Evolutionary conservation across 495 filamentous ascomycete genomes (phyloP).

Genomic region (Penicillium silybi): DNA sequence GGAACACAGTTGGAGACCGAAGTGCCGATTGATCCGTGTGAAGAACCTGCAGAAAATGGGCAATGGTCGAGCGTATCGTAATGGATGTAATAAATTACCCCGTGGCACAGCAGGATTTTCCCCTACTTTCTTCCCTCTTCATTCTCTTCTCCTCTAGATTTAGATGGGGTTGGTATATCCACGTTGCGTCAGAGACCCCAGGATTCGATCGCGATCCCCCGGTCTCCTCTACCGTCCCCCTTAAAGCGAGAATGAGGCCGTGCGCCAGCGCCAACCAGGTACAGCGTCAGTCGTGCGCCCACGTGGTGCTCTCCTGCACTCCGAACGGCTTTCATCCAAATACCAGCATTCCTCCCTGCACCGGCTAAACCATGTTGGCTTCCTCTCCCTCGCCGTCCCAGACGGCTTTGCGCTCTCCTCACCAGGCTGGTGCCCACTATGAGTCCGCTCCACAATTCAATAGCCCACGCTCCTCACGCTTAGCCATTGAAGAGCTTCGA

Average conservation of each 20-base stretch:
- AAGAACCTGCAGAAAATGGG: neutral
- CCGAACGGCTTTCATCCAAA: conserved; percentile 17
- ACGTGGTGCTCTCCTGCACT: conserved; percentile 40
- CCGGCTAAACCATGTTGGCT: conserved; percentile 38
- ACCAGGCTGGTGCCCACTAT: conserved; percentile 22
- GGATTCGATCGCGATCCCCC: conserved; percentile 1
- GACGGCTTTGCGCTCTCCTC: conserved; percentile 31
- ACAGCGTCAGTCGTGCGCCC: conserved; percentile 42
- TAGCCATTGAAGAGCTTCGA: conserved; percentile 48
- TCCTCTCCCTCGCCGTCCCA: conserved; percentile 47
- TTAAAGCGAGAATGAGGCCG: conserved; percentile 25
- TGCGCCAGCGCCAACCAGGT: conserved; percentile 23
- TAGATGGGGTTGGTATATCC: conserved; percentile 1
- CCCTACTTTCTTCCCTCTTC: neutral
- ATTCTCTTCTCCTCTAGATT: neutral
- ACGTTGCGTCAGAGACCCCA: neutral
- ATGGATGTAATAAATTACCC: conserved; percentile 21
- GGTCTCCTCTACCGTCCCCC: conserved; percentile 1
- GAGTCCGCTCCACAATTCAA: conserved; percentile 34
- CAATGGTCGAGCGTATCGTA: too few species aligned
- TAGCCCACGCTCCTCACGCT: conserved; percentile 38
- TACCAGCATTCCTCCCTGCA: conserved; percentile 19
- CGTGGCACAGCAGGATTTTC: conserved; percentile 16
- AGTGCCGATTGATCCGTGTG: neutral
- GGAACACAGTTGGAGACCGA: neutral